phyloP scores from a whole-genome alignment of 768 basidiomycete genomes.

The Dioszegia hungarica region DNA sequence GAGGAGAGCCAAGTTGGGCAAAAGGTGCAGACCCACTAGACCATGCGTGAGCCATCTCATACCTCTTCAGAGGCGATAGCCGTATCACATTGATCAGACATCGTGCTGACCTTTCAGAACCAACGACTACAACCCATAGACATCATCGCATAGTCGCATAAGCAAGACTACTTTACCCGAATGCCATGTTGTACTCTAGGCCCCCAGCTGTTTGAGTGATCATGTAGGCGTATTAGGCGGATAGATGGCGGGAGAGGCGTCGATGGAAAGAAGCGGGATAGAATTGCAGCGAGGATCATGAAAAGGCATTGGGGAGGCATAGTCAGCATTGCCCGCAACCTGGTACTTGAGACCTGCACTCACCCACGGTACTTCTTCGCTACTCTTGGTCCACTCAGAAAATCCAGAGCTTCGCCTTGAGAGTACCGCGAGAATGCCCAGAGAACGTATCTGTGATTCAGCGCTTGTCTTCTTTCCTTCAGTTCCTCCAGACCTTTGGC shows the following conservation, averaged over 20 bases:
- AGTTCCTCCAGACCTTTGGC: no score
- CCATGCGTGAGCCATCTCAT: neutral
- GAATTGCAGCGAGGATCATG: neutral
- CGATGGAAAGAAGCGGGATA: neutral
- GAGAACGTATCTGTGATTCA: conserved; percentile 27
- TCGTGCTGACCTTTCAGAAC: no score
- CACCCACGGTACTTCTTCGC: conserved; percentile 42
- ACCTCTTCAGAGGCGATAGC: no score
- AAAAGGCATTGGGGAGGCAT: neutral
- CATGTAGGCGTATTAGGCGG: no score
- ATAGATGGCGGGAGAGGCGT: neutral
- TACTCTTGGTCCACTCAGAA: conserved; percentile 25
- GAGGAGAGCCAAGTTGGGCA: no score
- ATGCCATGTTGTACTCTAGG: conserved; percentile 40
- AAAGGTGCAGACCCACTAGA: no score
- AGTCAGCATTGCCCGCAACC: neutral
- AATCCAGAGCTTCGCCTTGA: conserved; percentile 20
- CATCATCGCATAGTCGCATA: neutral
- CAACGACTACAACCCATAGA: neutral
- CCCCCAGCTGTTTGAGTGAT: conserved; percentile 27
- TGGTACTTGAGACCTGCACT: neutral
- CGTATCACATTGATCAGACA: no score
- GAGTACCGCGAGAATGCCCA: conserved; percentile 40
- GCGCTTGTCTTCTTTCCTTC: neutral
- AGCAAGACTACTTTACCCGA: conserved; percentile 17